Base-by-base conservation (phyloP, 257 asterid species). In the Solanum chmielewskii region DNA sequence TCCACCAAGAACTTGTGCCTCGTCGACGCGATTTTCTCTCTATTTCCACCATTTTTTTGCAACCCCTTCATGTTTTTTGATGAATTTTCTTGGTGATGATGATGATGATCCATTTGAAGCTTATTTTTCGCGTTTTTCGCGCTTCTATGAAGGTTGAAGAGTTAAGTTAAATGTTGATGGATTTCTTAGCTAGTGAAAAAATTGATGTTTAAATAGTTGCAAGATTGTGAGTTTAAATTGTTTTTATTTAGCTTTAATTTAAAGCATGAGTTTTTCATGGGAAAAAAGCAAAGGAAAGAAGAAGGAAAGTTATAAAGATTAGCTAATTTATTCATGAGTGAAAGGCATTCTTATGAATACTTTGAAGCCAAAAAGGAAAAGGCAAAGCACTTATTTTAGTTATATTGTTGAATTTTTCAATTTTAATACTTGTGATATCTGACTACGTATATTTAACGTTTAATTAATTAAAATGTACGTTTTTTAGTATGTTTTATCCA, bases 281-380 rank as follows among this genome's bases (percentile, higher is more conserved):
- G 49, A 33, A 86, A 73, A 88, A 88, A 88, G 76, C 11, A 60
- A 87, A 80, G 88, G 82, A 86, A 86, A 86, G 87, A 23, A 88
- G 84, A 85, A 84, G 88, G 84, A 88, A 86, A 87, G 82, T 74
- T 74, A 23, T 85, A 74, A 88, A 74, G 88, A 81, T 74, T 74
- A 74, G 85, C 52, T 86, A 41, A 23, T 49, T 85, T 89, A 86
- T 21, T 85, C 86, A 89, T 83, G 92, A 88, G 92, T 86, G 83
- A 4, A 88, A 78, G 91, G 74, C 90, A 77, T 27, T 89, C 20
- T 80, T 27, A 4, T 29, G 44, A 31, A 16, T 16, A 9, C 0
- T 80, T 76, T 78, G 84, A 78, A 78, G 16, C 25, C 84, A 25
- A 44, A 45, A 78, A 25, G 41, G 84, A 45, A 78, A 78, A 45